Evolutionary conservation across 768 basidiomycete genomes (phyloP).

Genomic region (Tephrocybe rancida): DNA sequence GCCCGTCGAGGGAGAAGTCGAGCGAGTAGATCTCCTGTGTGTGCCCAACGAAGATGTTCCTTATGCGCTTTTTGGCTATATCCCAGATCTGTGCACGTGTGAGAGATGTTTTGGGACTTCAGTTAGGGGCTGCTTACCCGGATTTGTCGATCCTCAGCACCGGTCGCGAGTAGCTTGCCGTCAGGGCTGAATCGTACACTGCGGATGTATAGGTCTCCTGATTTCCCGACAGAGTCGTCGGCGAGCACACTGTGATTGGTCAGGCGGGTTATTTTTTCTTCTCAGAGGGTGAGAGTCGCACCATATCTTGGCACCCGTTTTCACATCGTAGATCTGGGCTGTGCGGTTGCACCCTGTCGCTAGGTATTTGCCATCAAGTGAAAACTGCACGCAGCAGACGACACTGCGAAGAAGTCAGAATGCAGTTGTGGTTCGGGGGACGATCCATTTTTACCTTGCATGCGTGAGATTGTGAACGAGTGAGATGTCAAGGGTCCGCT

Average conservation of each 20-base stretch:
- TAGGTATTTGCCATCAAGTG: conserved; percentile 87
- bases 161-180: conserved; percentile 90
- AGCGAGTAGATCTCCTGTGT: conserved; percentile 93
- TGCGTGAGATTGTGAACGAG: conserved; percentile 85
- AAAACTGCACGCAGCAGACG: conserved; percentile 92
- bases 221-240: conserved; percentile 42
- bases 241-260: conserved; percentile 24
- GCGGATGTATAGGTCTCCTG: conserved; percentile 54
- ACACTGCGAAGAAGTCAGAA: conserved; percentile 33
- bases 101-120: conserved; percentile 14
- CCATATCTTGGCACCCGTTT: conserved; percentile 85
- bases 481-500: conserved; percentile 74
- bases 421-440: too few relatives aligned
- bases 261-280: background rate
- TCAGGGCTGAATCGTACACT: conserved; percentile 91
- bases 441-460: conserved; percentile 69
- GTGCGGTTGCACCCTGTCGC: conserved; percentile 98
- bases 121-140: conserved; percentile 54
- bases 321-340: conserved; percentile 93
- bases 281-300: conserved; percentile 31
- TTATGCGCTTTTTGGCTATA: conserved; percentile 76
- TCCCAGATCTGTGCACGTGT: conserved; percentile 77
- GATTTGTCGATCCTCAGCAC: conserved; percentile 93
- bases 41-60: conserved; percentile 84
- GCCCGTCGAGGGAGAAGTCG: conserved; percentile 85